Evolutionary conservation across 2,329 filamentous ascomycete genomes (phyloP).

Genomic region (Exophiala sp.): DNA sequence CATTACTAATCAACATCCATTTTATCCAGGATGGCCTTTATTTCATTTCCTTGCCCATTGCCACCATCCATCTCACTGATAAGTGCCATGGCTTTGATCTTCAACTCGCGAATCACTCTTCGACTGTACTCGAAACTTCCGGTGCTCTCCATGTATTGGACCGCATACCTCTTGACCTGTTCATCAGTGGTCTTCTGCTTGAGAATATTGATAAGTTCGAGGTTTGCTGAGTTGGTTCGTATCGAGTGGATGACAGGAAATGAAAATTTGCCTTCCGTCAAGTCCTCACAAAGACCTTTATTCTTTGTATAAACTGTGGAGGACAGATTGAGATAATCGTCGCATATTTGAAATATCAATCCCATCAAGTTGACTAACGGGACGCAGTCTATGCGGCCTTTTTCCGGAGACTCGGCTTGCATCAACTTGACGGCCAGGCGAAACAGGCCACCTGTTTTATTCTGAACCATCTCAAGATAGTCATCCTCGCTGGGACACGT

Average conservation of each 20-base stretch:
- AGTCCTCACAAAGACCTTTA: slow-evolving; percentile 91
- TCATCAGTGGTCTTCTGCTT: slow-evolving; percentile 84
- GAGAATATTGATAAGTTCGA: slow-evolving; percentile 80
- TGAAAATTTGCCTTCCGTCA: slow-evolving; percentile 95
- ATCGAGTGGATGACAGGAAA: slow-evolving; percentile 96
- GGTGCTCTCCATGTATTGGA: slow-evolving; percentile 83
- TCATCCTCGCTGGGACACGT: slow-evolving; percentile 46
- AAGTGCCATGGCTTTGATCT: slow-evolving; percentile 60
- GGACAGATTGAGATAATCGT: slow-evolving; percentile 86
- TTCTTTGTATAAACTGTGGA: slow-evolving; percentile 71
- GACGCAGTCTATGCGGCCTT: slow-evolving; percentile 37
- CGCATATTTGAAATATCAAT: slow-evolving; percentile 47
- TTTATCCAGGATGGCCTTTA: slow-evolving; percentile 66
- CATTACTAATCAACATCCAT: slow-evolving; percentile 40
- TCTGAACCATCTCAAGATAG: slow-evolving; percentile 49
- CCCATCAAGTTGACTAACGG: slow-evolving; percentile 64
- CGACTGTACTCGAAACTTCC: slow-evolving; percentile 86
- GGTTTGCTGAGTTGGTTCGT: slow-evolving; percentile 47
- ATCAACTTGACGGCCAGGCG: slow-evolving; percentile 45
- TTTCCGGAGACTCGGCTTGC: slow-evolving; percentile 37
- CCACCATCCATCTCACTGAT: slow-evolving; percentile 61
- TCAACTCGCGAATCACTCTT: slow-evolving; percentile 61
- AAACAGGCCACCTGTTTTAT: slow-evolving; percentile 50
- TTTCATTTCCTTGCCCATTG: slow-evolving; percentile 53
- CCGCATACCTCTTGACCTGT: slow-evolving; percentile 86